These are phyloP conservation scores for Cupressus sempervirens DNA, from an alignment of 75 land plant genomes.

Conservation along the genomic window DNA sequence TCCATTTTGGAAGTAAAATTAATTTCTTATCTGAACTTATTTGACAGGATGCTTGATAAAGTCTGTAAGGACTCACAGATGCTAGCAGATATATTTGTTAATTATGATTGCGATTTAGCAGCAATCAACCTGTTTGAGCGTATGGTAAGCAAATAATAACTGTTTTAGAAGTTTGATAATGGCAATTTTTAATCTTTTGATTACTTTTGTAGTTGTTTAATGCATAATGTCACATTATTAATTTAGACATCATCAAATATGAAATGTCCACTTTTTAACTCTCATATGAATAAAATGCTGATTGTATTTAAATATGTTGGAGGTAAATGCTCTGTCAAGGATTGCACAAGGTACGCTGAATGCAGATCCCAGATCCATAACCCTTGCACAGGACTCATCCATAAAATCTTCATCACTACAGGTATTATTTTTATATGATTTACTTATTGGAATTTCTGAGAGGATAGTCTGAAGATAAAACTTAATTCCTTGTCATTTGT, in stretches of 20 bases:
- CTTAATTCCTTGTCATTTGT: neutral
- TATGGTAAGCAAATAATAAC: conserved; percentile 47
- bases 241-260: neutral
- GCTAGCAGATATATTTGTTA: conserved; percentile 92
- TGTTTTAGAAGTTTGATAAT: neutral
- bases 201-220: neutral
- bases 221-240: neutral
- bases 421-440: conserved; percentile 30
- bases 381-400: conserved; percentile 54
- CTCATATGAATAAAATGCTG: neutral
- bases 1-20: neutral
- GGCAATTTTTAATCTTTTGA: neutral
- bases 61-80: conserved; percentile 90
- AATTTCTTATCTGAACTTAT: neutral
- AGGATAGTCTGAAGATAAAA: neutral
- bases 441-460: neutral
- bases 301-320: neutral
- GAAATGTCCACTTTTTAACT: neutral
- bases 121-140: conserved; percentile 94
- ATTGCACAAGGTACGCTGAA: conserved; percentile 79
- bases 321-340: conserved; percentile 85
- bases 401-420: conserved; percentile 81
- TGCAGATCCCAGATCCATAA: conserved; percentile 68
- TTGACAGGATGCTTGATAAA: conserved; percentile 87
- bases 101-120: conserved; percentile 95